Conservation (phyloP, 805 yeast species). For the Kodamaea neixiangensis region DNA sequence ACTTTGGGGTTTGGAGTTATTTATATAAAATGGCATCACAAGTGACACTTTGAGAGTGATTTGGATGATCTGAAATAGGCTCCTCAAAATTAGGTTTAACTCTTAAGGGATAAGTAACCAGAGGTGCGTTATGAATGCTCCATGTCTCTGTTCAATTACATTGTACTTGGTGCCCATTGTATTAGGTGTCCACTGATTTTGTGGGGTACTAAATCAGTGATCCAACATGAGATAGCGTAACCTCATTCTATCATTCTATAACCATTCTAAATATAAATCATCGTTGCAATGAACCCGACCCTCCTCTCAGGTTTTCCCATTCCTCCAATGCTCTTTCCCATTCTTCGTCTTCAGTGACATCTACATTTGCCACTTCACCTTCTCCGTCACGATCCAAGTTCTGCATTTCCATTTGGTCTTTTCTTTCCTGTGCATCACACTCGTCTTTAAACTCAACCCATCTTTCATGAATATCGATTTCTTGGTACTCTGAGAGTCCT, state of each 20-base stretch:
- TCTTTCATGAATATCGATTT: conserved; percentile 84
- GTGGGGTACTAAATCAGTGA: too few relatives aligned
- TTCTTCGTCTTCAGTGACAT: conserved; percentile 62
- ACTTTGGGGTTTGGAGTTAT: too few relatives aligned
- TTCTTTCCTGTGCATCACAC: conserved; percentile 58
- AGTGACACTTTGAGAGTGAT: too few relatives aligned
- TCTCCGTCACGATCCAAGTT: conserved; percentile 11
- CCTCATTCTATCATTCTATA: background rate
- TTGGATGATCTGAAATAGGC: background rate
- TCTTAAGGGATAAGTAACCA: background rate
- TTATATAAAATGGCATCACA: too few relatives aligned
- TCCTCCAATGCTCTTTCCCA: conserved; percentile 52
- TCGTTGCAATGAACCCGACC: conserved; percentile 49
- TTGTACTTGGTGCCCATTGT: too few relatives aligned
- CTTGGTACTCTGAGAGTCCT: conserved; percentile 48
- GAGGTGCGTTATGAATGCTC: background rate
- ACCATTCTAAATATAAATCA: conserved; percentile 27
- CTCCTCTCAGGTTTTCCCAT: conserved; percentile 29
- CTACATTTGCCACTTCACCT: conserved; percentile 35
- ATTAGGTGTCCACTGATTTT: background rate
- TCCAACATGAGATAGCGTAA: too few relatives aligned
- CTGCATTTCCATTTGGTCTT: conserved; percentile 44
- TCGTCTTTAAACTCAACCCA: conserved; percentile 86
- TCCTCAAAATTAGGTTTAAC: background rate
- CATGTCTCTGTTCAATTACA: background rate